Evolutionary conservation across 345 rosid species (phyloP).

Genomic region (Firmiana major): DNA sequence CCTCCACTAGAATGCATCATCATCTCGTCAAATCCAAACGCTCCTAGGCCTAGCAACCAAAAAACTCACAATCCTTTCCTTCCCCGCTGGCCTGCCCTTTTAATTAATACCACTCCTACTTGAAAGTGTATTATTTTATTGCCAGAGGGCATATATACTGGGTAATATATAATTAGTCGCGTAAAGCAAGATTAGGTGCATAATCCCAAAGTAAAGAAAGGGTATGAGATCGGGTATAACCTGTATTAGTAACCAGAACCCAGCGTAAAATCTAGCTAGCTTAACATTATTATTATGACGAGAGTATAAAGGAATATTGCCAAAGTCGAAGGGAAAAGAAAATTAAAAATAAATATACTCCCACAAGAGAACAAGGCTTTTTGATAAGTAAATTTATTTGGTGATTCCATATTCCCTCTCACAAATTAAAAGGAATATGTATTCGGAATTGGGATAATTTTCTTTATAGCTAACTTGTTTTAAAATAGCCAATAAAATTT

Average conservation of each 20-base stretch:
- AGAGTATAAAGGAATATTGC: background rate
- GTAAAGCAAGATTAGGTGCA: background rate
- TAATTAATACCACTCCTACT: too few relatives aligned
- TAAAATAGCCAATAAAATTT: too few relatives aligned
- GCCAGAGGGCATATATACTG: background rate
- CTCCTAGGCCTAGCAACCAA: background rate
- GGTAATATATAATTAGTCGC: background rate
- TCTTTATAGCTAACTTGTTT: background rate
- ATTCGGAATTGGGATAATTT: background rate
- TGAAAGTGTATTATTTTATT: background rate
- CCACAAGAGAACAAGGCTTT: background rate
- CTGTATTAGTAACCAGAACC: background rate
- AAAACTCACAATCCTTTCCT: background rate
- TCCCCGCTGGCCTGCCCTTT: background rate
- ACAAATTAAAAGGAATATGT: background rate
- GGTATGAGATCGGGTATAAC: background rate
- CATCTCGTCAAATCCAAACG: background rate
- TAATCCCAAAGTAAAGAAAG: background rate
- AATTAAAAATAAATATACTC: background rate
- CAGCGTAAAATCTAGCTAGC: background rate
- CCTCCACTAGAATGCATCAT: background rate
- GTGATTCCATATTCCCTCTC: background rate
- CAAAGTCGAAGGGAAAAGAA: background rate
- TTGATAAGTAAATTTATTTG: slow-evolving; percentile 9
- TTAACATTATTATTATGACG: background rate